These are phyloP conservation scores for Aphanomyces euteiches DNA, from an alignment of 352 stramenopile genomes.

Conservation along the genomic window DNA sequence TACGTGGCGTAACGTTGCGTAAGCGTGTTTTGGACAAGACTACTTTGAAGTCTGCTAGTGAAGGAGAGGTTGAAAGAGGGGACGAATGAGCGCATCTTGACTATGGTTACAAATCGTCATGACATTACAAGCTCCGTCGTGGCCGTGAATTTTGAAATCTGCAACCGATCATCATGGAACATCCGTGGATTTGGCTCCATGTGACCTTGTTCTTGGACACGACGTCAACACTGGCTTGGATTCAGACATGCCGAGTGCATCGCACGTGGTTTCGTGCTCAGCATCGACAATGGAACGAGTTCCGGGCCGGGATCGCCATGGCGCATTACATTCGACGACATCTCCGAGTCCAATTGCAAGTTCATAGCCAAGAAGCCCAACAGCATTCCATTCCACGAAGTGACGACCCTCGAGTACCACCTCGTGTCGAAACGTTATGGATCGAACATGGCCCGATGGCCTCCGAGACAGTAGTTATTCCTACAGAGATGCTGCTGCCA, in stretches of 20 bases:
- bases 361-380: conserved; percentile 19
- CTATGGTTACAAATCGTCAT: no score
- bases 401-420: conserved; percentile 20
- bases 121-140: no score
- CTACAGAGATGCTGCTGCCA: background rate
- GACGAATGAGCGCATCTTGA: no score
- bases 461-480: conserved; percentile 5
- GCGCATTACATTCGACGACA: conserved; percentile 4
- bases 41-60: no score
- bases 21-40: no score
- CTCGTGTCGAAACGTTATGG: conserved; percentile 23
- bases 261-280: conserved; percentile 10
- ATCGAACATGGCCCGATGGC: conserved; percentile 7
- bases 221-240: background rate
- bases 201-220: background rate
- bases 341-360: background rate
- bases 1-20: no score
- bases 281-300: conserved; percentile 2
- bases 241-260: background rate
- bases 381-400: conserved; percentile 18
- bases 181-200: background rate
- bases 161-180: background rate
- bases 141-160: no score
- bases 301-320: conserved; percentile 12
- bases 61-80: no score